Evolutionary conservation across 2,329 filamentous ascomycete genomes (phyloP).

Genomic region (Pseudocercospora fijiensis): DNA sequence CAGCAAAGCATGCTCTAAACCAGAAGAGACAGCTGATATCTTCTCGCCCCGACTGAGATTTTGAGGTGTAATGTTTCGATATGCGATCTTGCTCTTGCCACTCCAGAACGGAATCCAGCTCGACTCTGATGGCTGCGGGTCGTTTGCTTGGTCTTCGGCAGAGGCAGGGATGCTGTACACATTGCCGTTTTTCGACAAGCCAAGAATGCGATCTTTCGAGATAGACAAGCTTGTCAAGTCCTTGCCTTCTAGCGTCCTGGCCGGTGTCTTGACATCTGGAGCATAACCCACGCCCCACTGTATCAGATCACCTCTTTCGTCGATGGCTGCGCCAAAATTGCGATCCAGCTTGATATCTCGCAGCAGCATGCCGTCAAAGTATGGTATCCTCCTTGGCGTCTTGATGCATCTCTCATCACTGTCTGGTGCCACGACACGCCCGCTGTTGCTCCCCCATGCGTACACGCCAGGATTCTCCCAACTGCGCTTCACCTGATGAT

Average conservation of each 20-base stretch:
- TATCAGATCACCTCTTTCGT: conserved; percentile 81
- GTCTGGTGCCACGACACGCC: conserved; percentile 80
- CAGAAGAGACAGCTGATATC: conserved; percentile 70
- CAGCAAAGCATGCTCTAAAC: conserved; percentile 81
- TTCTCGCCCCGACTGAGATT: conserved; percentile 68
- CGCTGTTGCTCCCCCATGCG: conserved; percentile 85
- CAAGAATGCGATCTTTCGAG: conserved; percentile 80
- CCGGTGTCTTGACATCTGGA: conserved; percentile 61
- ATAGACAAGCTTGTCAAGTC: conserved; percentile 73
- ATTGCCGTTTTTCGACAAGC: conserved; percentile 68
- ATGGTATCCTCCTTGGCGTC: conserved; percentile 71
- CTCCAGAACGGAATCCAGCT: conserved; percentile 77
- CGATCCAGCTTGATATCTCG: conserved; percentile 83
- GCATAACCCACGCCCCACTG: conserved; percentile 87
- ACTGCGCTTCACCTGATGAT: conserved; percentile 82
- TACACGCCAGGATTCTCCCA: conserved; percentile 84
- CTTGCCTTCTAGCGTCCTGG: conserved; percentile 74
- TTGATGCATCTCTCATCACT: conserved; percentile 76
- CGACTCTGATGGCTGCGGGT: conserved; percentile 62
- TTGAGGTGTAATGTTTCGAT: conserved; percentile 67
- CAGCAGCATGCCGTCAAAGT: conserved; percentile 80
- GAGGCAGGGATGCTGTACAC: conserved; percentile 85
- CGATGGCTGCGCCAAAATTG: conserved; percentile 80
- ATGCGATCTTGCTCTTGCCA: conserved; percentile 60
- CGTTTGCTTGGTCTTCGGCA: conserved; percentile 65